Percentiles rank a stretch among this genome's conserved stretches.
Conservation (phyloP, 1,139 yeast species). For the Yamadazyma atlantica region DNA sequence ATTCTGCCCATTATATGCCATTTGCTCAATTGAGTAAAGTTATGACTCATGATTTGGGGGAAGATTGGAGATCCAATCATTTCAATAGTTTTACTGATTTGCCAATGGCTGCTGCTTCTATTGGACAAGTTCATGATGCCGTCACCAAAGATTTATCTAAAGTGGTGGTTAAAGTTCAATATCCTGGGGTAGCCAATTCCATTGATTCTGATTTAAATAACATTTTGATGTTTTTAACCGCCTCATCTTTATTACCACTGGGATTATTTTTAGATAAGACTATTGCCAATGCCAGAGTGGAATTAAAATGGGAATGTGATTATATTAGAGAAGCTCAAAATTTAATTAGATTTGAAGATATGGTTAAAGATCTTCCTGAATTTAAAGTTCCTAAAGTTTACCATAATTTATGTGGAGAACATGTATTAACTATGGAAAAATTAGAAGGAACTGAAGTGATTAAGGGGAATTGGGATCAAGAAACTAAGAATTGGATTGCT, state of each 20-base stretch:
- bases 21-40: conserved; percentile 82
- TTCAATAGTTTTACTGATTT: conserved; percentile 79
- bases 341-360: conserved; percentile 64
- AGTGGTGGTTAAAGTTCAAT: conserved; percentile 96
- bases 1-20: conserved; percentile 96
- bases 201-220: conserved; percentile 94
- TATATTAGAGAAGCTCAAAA: conserved; percentile 87
- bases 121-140: conserved; percentile 94
- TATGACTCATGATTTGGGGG: conserved; percentile 71
- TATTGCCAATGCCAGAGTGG: conserved; percentile 88
- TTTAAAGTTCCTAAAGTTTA: conserved; percentile 82
- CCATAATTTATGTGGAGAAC: conserved; percentile 75
- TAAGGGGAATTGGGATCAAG: conserved; percentile 75
- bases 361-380: conserved; percentile 62
- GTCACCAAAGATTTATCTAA: conserved; percentile 61
- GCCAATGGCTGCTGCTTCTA: conserved; percentile 97
- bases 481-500: conserved; percentile 77
- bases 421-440: conserved; percentile 85
- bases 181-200: conserved; percentile 95
- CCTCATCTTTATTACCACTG: conserved; percentile 83
- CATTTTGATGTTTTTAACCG: conserved; percentile 74
- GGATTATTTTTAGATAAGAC: conserved; percentile 92
- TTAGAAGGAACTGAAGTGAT: conserved; percentile 83
- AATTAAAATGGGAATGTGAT: conserved; percentile 97
- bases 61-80: conserved; percentile 66